These are phyloP conservation scores for Sphagnum tenellum DNA, from an alignment of 225 moss, liverwort and hornwort species.

Conservation along the genomic window DNA sequence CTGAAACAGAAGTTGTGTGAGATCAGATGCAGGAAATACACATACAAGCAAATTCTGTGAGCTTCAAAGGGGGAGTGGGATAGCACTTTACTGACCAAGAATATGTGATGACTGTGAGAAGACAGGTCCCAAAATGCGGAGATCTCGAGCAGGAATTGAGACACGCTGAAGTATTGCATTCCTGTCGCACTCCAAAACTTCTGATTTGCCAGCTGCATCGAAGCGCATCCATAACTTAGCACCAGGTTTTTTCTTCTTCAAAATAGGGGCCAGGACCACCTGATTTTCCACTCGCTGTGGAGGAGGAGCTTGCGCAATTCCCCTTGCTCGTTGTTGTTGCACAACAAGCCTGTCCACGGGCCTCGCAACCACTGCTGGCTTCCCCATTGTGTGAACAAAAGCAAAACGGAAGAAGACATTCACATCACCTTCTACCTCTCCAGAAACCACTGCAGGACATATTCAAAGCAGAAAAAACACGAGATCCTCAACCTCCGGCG, in stretches of 20 bases:
- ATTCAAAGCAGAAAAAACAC: too few relatives aligned
- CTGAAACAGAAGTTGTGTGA: background rate
- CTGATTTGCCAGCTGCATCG: slow-evolving; percentile 58
- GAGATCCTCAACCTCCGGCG: too few relatives aligned
- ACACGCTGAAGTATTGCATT: slow-evolving; percentile 73
- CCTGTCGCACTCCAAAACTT: slow-evolving; percentile 79
- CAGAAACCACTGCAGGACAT: too few relatives aligned
- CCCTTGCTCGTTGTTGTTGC: slow-evolving; percentile 6
- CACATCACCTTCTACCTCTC: too few relatives aligned
- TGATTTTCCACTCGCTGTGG: slow-evolving; percentile 15
- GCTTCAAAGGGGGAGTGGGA: too few relatives aligned
- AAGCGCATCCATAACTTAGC: slow-evolving; percentile 84
- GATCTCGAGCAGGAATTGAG: slow-evolving; percentile 85
- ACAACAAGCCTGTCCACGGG: slow-evolving; percentile 21
- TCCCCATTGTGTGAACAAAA: slow-evolving; percentile 26
- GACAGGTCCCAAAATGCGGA: slow-evolving; percentile 81
- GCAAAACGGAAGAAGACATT: too few relatives aligned
- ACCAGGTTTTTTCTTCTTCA: slow-evolving; percentile 79
- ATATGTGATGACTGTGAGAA: slow-evolving; percentile 89
- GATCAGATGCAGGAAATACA: background rate
- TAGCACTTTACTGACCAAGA: slow-evolving; percentile 43
- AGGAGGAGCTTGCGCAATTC: slow-evolving; percentile 16
- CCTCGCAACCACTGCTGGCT: slow-evolving; percentile 24
- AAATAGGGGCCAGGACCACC: slow-evolving; percentile 17
- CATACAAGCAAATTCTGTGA: background rate